Percentiles rank a stretch among this genome's conserved stretches.
phyloP scores from a whole-genome alignment of 179 eudicot species.

The Camellia oleifera region DNA sequence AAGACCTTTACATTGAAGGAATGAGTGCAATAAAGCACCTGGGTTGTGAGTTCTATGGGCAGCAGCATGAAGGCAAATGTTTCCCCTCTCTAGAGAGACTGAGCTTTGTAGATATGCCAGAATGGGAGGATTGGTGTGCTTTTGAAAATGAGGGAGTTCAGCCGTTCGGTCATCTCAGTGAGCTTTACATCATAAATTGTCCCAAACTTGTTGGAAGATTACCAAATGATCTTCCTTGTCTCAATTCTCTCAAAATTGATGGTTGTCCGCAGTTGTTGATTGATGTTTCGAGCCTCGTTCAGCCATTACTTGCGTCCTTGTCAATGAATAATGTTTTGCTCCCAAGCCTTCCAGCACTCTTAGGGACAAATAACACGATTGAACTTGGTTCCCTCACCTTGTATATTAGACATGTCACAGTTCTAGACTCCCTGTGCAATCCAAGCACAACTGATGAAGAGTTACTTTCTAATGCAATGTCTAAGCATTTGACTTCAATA shows the following conservation, averaged over 20 bases:
- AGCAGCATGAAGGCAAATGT: neutral
- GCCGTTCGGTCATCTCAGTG: neutral
- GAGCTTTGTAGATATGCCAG: neutral
- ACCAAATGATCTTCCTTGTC: neutral
- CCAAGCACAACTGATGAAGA: too few relatives aligned
- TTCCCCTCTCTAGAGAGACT: conserved; percentile 6
- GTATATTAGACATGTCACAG: too few relatives aligned
- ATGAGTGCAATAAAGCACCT: conserved; percentile 3
- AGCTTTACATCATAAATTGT: neutral
- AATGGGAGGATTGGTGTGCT: conserved; percentile 15
- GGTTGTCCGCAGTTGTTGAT: neutral
- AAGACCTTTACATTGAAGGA: conserved; percentile 17
- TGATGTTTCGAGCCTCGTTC: neutral
- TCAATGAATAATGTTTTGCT: too few relatives aligned
- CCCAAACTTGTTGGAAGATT: neutral
- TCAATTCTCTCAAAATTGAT: neutral
- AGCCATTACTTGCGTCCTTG: neutral
- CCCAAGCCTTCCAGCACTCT: too few relatives aligned
- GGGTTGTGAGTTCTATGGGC: conserved; percentile 3
- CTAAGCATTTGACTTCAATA: too few relatives aligned
- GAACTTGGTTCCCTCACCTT: too few relatives aligned
- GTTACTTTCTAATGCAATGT: too few relatives aligned
- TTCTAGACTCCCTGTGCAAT: too few relatives aligned
- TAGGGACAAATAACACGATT: too few relatives aligned
- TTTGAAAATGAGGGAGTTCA: neutral